Percentiles rank a stretch among this genome's conserved stretches.
Conservation (phyloP, 371 early-diverging fungal species). For the Thermomucor indicae-seudaticae region DNA sequence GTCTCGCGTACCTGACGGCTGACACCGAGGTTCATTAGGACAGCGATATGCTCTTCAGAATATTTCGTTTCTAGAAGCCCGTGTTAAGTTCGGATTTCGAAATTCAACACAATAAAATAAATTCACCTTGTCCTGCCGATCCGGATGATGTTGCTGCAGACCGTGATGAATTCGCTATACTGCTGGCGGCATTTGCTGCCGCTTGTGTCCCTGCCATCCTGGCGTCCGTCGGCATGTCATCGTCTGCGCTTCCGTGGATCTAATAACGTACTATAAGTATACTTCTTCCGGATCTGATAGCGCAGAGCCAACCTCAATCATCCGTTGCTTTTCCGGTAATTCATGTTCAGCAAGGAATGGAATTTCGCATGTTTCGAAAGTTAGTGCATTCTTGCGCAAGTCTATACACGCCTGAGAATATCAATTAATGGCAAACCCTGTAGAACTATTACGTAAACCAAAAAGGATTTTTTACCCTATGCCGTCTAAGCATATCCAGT, state of each 20-base stretch:
- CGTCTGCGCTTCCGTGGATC: slow-evolving; percentile 38
- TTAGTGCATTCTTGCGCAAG: slow-evolving; percentile 72
- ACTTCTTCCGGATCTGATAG: neutral
- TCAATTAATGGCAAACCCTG: neutral
- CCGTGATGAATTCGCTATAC: slow-evolving; percentile 9
- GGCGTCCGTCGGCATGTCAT: slow-evolving; percentile 35
- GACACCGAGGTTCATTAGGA: slow-evolving; percentile 39
- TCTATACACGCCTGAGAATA: slow-evolving; percentile 79
- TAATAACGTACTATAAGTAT: slow-evolving; percentile 2
- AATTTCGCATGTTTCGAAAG: slow-evolving; percentile 79
- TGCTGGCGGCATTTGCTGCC: slow-evolving; percentile 24
- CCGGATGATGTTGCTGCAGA: slow-evolving; percentile 7
- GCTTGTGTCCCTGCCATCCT: slow-evolving; percentile 28
- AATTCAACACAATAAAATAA: no score
- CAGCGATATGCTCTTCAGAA: slow-evolving; percentile 36
- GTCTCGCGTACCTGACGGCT: slow-evolving; percentile 29
- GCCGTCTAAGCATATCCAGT: slow-evolving; percentile 90
- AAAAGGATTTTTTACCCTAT: slow-evolving; percentile 34
- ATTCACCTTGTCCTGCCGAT: neutral
- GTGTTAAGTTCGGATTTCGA: no score
- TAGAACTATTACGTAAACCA: neutral
- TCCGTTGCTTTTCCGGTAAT: slow-evolving; percentile 70
- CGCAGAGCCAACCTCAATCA: slow-evolving; percentile 32
- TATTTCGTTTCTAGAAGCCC: slow-evolving; percentile 8
- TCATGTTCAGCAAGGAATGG: slow-evolving; percentile 91